A percentile compares a stretch with the other conserved stretches of the same genome.
Evolutionary conservation across 2,329 filamentous ascomycete species (phyloP).

Genomic region (Fusarium verrucosum): DNA sequence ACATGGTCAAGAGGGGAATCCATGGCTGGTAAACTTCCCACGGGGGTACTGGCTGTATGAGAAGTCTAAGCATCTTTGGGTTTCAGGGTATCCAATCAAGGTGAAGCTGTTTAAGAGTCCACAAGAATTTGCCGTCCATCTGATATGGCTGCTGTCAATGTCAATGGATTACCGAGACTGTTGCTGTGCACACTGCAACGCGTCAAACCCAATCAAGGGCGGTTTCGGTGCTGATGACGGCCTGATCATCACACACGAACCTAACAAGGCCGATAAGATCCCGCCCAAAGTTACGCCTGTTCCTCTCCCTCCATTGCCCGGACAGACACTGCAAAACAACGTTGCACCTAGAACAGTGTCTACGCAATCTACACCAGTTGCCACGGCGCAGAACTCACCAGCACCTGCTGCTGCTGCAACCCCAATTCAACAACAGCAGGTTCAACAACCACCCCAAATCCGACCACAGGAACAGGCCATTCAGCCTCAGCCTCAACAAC

Average conservation of each 20-base stretch:
- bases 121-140: constrained; percentile 62
- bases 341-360: constrained; percentile 45
- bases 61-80: constrained; percentile 59
- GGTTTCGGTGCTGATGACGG: constrained; percentile 42
- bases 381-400: constrained; percentile 34
- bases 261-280: constrained; percentile 41
- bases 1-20: constrained; percentile 50
- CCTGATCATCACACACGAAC: constrained; percentile 36
- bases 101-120: constrained; percentile 61
- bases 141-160: constrained; percentile 61
- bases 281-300: constrained; percentile 50
- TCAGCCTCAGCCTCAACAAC: constrained; percentile 16
- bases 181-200: constrained; percentile 61
- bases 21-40: constrained; percentile 58
- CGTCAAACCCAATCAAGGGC: constrained; percentile 42
- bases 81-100: constrained; percentile 60
- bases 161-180: constrained; percentile 61
- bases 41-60: constrained; percentile 59
- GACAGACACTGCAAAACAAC: constrained; percentile 45
- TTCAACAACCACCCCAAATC: constrained; percentile 18
- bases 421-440: constrained; percentile 22
- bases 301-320: constrained; percentile 50
- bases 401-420: constrained; percentile 16
- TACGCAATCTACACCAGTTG: constrained; percentile 30
- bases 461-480: constrained; percentile 21